Evolutionary conservation across 208 protist genomes (phyloP), one percentile per base, ranked within the genome.

Genomic region (Leishmania major): DNA sequence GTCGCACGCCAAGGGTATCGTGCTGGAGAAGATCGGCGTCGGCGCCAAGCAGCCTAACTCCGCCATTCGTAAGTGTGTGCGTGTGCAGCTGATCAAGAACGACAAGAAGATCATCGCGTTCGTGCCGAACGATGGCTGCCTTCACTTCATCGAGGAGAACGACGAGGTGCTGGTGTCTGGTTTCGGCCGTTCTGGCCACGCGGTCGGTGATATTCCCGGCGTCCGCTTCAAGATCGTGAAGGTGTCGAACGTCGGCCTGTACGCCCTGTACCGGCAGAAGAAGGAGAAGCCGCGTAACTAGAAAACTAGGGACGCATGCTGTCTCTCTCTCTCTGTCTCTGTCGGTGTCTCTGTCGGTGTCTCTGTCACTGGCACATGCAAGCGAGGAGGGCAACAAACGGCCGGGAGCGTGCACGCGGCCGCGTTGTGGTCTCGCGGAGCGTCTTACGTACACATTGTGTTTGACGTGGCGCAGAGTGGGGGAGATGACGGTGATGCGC

Each of bases 31-130:
- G 96, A 97, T 99, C 84, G 99, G 99, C 90, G 99, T 99, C 90
- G 99, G 99, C 89, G 97, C 99, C 74, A 99, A 99, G 93, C 99
- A 99, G 98, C 99, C 99, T 87, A 99, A 99, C 99, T 99, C 99
- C 87, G 99, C 99, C 78, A 99, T 99, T 89, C 99, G 99, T 97
- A 99, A 99, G 95, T 99, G 99, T 92, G 99, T 99, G 70, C 98
- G 99, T 93, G 99, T 99, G 79, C 79, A 99, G 96, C 98, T 99
- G 66, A 99, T 99, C 94, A 99, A 99, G 98, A 99, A 99, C 97
- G 98, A 99, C 87, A 99, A 99, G 98, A 99, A 99, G 90, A 99
- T 99, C 90, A 98, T 99, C 77, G 99, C 99, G 79, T 99, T 99
- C 97, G 99, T 99, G 67, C 99, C 99, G 81, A 92, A 96, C 74